Evolutionary conservation across 2,329 filamentous ascomycete species (phyloP).

Genomic region (Microdochium nivale): DNA sequence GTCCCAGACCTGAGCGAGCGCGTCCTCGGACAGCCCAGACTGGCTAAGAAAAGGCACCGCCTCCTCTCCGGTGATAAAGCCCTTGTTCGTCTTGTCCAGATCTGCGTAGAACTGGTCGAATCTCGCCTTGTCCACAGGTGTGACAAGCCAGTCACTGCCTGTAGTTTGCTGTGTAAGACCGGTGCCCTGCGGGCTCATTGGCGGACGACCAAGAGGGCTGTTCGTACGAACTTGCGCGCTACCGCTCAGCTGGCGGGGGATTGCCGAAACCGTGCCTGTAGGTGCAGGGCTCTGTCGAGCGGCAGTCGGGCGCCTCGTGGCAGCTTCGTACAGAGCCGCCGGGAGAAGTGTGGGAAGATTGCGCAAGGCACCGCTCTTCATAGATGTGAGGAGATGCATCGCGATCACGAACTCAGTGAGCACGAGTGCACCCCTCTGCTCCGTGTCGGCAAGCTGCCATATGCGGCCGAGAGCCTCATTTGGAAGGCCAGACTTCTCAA

Average conservation of each 20-base stretch:
- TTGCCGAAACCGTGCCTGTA: slow-evolving; percentile 48
- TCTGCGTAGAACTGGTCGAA: slow-evolving; percentile 82
- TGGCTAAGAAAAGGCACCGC: slow-evolving; percentile 92
- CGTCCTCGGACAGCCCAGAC: slow-evolving; percentile 81
- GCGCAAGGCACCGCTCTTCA: slow-evolving; percentile 75
- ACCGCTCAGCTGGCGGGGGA: slow-evolving; percentile 79
- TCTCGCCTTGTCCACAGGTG: slow-evolving; percentile 71
- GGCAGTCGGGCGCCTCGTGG: slow-evolving; percentile 55
- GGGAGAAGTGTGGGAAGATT: slow-evolving; percentile 74
- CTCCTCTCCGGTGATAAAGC: slow-evolving; percentile 87
- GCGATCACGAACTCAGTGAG: slow-evolving; percentile 93
- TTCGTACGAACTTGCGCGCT: slow-evolving; percentile 53
- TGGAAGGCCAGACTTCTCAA: slow-evolving; percentile 82
- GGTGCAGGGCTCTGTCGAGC: slow-evolving; percentile 42
- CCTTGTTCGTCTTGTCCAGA: slow-evolving; percentile 72
- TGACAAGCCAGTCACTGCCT: slow-evolving; percentile 72
- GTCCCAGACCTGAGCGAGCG: slow-evolving; percentile 92
- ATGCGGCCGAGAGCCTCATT: slow-evolving; percentile 90
- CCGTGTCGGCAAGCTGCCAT: slow-evolving; percentile 91
- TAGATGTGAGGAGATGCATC: slow-evolving; percentile 92
- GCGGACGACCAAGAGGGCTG: slow-evolving; percentile 46
- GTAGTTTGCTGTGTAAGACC: slow-evolving; percentile 29
- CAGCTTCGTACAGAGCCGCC: slow-evolving; percentile 82
- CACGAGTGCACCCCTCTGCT: slow-evolving; percentile 80
- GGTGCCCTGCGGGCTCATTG: slow-evolving; percentile 33